Evolutionary conservation across 2,329 filamentous ascomycete species (phyloP).

Genomic region (Beauveria medogensis): DNA sequence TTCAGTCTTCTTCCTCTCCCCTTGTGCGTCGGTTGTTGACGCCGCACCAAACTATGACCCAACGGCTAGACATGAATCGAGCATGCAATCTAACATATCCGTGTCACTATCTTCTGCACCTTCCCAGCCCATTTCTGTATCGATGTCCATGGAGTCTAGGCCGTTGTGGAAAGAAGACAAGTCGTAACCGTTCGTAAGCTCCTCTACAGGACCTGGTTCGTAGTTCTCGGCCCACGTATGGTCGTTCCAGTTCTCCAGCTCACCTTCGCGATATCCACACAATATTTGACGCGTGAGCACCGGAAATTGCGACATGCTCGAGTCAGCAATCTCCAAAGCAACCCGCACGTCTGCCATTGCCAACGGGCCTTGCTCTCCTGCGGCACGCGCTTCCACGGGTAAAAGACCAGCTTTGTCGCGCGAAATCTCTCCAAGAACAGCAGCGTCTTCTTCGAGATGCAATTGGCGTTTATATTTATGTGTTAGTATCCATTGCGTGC

Average conservation of each 20-base stretch:
- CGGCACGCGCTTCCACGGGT: slow-evolving; percentile 72
- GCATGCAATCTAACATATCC: slow-evolving; percentile 44
- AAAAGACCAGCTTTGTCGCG: slow-evolving; percentile 70
- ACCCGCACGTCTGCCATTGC: slow-evolving; percentile 72
- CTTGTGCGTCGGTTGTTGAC: not conserved
- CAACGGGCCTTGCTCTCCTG: slow-evolving; percentile 61
- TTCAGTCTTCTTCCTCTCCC: too few relatives aligned
- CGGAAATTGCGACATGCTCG: slow-evolving; percentile 69
- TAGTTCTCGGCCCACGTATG: slow-evolving; percentile 44
- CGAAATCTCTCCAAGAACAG: slow-evolving; percentile 62
- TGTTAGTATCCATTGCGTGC: slow-evolving; percentile 68
- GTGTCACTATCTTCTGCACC: slow-evolving; percentile 46
- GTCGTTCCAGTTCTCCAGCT: slow-evolving; percentile 59
- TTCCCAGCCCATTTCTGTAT: slow-evolving; percentile 54
- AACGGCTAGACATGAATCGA: slow-evolving; percentile 48
- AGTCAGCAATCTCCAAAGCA: slow-evolving; percentile 66
- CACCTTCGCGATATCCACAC: slow-evolving; percentile 65
- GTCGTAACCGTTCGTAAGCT: slow-evolving; percentile 26
- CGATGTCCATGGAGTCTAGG: slow-evolving; percentile 51
- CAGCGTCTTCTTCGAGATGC: slow-evolving; percentile 65
- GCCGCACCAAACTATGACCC: slow-evolving; percentile 22
- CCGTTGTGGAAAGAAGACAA: slow-evolving; percentile 38
- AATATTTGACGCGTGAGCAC: slow-evolving; percentile 63
- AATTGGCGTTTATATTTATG: slow-evolving; percentile 69
- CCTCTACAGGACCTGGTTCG: slow-evolving; percentile 20